These are phyloP conservation scores for Aureobasidium uvarum DNA, from an alignment of 2,329 filamentous ascomycete genomes.

Conservation along the genomic window DNA sequence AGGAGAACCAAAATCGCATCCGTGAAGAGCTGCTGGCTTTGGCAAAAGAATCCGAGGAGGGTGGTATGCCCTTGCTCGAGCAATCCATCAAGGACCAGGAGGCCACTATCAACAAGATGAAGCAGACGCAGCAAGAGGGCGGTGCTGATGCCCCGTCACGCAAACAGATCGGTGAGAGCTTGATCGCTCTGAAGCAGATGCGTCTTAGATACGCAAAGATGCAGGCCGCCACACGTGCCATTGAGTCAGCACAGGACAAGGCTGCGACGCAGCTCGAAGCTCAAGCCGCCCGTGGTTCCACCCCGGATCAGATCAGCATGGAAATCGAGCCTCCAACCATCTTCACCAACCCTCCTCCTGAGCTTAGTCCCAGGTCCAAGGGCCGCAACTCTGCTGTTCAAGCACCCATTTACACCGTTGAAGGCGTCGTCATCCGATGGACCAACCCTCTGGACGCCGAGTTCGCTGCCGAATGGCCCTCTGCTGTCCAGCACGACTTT, in stretches of 20 bases:
- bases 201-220: conserved; percentile 16
- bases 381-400: conserved; percentile 23
- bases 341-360: conserved; percentile 22
- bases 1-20: conserved; percentile 11
- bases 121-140: not conserved
- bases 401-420: conserved; percentile 31
- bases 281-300: not conserved
- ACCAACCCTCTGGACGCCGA: conserved; percentile 42
- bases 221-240: conserved; percentile 1
- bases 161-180: not conserved
- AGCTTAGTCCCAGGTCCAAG: conserved; percentile 26
- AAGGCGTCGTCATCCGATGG: conserved; percentile 40
- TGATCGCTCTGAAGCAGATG: not conserved
- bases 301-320: conserved; percentile 1
- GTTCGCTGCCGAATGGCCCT: conserved; percentile 40
- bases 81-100: conserved; percentile 20
- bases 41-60: conserved; percentile 25
- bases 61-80: conserved; percentile 16
- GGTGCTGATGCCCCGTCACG: conserved; percentile 1
- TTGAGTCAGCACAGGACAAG: not conserved
- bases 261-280: not conserved
- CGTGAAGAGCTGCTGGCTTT: conserved; percentile 24
- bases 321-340: conserved; percentile 7
- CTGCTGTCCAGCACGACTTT: conserved; percentile 34
- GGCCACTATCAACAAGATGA: conserved; percentile 2